Evolutionary conservation across 306 rosid species (phyloP).

Genomic region (Prunus fruticosa): DNA sequence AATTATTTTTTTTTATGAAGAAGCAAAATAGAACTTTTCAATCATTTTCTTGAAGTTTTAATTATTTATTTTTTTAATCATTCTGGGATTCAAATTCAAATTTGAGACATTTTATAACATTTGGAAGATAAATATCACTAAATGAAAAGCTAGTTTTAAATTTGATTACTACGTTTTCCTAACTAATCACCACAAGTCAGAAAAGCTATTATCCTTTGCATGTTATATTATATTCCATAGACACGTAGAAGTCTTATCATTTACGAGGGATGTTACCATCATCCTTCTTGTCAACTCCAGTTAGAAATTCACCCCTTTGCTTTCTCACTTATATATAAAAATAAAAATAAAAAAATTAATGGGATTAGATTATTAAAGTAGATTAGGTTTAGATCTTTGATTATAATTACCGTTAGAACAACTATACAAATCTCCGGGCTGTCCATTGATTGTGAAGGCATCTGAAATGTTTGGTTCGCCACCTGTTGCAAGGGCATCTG

Average conservation of each 20-base stretch:
- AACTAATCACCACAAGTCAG: neutral
- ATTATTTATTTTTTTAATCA: no score
- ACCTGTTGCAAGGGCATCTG: constrained; percentile 11
- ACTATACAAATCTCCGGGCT: constrained; percentile 24
- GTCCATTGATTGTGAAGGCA: constrained; percentile 35
- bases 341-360: no score
- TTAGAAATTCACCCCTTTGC: neutral
- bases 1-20: no score
- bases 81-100: no score
- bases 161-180: neutral
- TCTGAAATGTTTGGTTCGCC: constrained; percentile 26
- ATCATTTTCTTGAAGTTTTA: neutral
- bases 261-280: neutral
- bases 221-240: neutral
- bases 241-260: neutral
- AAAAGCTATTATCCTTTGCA: neutral
- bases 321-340: neutral
- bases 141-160: no score
- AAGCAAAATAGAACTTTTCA: neutral
- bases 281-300: neutral
- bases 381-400: neutral
- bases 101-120: no score
- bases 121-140: no score
- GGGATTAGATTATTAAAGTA: neutral
- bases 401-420: constrained; percentile 9